Conservation (phyloP, 1,139 yeast species). For the Blastobotrys malaysiensis region DNA sequence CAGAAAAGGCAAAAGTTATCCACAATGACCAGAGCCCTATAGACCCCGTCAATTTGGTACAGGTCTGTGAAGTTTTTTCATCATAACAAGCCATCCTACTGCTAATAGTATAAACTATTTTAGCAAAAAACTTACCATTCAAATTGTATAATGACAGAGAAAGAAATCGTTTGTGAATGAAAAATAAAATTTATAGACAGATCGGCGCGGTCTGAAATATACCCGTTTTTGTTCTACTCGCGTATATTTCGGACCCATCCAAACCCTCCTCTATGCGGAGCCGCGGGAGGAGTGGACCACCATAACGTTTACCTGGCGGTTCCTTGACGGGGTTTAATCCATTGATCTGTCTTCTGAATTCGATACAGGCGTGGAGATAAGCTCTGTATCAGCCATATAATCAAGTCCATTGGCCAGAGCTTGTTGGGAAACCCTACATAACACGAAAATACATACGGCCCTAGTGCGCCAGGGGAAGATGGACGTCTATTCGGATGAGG, state of each 20-base stretch:
- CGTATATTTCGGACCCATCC: background rate
- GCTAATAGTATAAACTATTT: too few species aligned
- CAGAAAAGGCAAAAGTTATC: conserved; percentile 9
- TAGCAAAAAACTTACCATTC: background rate
- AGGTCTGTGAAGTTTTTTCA: conserved; percentile 13
- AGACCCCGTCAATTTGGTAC: conserved; percentile 7
- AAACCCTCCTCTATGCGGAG: background rate
- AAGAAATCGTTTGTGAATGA: background rate
- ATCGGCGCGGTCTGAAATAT: background rate
- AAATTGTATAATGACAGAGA: background rate
- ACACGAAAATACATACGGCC: background rate
- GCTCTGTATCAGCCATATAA: too few species aligned
- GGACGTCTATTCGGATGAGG: conserved; percentile 63
- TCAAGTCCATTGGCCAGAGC: too few species aligned
- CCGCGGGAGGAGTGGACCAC: background rate
- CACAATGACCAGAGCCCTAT: conserved; percentile 5
- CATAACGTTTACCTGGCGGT: background rate
- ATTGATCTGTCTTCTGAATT: background rate
- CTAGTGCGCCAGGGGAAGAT: background rate
- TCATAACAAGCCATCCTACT: conserved; percentile 2
- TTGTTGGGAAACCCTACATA: background rate
- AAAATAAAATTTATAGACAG: background rate
- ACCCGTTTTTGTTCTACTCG: background rate
- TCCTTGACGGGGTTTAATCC: background rate
- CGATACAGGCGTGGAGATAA: background rate